A percentile compares a stretch with the other conserved stretches of the same genome.
These are phyloP conservation scores for Tolypocladium album DNA, from an alignment of 2,329 filamentous ascomycete species.

Conservation along the genomic window DNA sequence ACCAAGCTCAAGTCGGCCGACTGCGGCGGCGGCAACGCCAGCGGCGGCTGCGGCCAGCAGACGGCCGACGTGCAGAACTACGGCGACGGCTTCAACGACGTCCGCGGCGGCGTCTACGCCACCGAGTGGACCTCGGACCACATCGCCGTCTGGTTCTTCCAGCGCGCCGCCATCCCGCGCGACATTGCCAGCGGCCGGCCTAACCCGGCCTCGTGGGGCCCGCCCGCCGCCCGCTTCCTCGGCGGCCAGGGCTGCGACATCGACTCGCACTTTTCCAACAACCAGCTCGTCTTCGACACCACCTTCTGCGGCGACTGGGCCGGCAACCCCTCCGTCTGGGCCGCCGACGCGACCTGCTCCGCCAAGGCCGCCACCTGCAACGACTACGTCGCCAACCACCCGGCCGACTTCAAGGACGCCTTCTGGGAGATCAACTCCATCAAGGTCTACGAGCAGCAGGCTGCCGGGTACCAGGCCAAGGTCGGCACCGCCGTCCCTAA, in stretches of 20 bases:
- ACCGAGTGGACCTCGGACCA: conserved; percentile 63
- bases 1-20: conserved; percentile 35
- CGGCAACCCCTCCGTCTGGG: conserved; percentile 50
- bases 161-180: conserved; percentile 49
- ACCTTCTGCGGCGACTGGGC: conserved; percentile 88
- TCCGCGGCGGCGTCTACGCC: conserved; percentile 60
- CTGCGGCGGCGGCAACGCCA: conserved; percentile 44
- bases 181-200: conserved; percentile 52
- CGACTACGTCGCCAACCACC: conserved; percentile 62
- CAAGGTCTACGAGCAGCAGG: conserved; percentile 41
- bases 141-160: conserved; percentile 79
- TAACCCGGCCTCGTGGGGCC: conserved; percentile 57
- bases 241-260: conserved; percentile 62
- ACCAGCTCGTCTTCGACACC: conserved; percentile 73
- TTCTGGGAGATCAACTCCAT: conserved; percentile 71
- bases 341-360: conserved; percentile 42
- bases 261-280: conserved; percentile 53
- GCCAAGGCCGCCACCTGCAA: conserved; percentile 54
- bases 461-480: conserved; percentile 2
- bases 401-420: conserved; percentile 56
- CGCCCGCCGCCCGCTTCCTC: conserved; percentile 56
- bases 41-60: conserved; percentile 48
- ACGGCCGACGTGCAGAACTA: conserved; percentile 44
- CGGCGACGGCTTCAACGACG: conserved; percentile 60
- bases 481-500: background rate